Evolutionary conservation across 2,329 filamentous ascomycete species (phyloP), one percentile per base, ranked within the genome.

Genomic region (Pestalotiopsis fici): DNA sequence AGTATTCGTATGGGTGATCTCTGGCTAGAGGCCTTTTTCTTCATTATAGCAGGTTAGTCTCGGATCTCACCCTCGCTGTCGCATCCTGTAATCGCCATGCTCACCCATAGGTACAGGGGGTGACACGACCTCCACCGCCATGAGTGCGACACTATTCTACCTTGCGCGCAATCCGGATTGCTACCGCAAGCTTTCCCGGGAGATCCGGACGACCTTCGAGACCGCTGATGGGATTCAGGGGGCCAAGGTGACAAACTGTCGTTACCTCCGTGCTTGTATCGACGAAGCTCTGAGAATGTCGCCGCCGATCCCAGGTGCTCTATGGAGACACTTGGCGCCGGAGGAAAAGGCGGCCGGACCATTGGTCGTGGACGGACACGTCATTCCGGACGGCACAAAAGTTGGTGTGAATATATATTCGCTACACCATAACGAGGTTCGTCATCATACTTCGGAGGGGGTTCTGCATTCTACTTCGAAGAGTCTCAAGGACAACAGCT

Each of bases 241-340:
- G 4, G 47, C 73, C 2, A 67, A 72, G 7, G 71, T 86, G 4
- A 71, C 75, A 31, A 70, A 66, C 12, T 82, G 78, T 69, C 67
- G 64, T 0, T 86, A 85, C 69, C 74, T 86, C 1, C 76, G 78
- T 5, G 84, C 83, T 4, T 80, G 79, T 65, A 78, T 87, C 50
- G 79, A 85, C 56, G 84, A 87, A 70, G 74, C 80, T 0, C 75
- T 86, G 66, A 79, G 85, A 15, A 74, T 85, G 64, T 80, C 80
- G 3, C 83, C 85, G 3, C 79, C 83, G 0, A 79, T 82, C 0
- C 74, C 77, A 64, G 71, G 74, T 65, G 64, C 77, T 65, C 66
- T 82, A 59, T 70, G 74, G 65, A 69, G 81, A 12, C 75, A 80
- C 65, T 74, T 78, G 18, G 39, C 39, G 7, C 57, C 37, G 12